phyloP scores from a whole-genome alignment of 208 protist genomes.

The Crithidia sp. region DNA sequence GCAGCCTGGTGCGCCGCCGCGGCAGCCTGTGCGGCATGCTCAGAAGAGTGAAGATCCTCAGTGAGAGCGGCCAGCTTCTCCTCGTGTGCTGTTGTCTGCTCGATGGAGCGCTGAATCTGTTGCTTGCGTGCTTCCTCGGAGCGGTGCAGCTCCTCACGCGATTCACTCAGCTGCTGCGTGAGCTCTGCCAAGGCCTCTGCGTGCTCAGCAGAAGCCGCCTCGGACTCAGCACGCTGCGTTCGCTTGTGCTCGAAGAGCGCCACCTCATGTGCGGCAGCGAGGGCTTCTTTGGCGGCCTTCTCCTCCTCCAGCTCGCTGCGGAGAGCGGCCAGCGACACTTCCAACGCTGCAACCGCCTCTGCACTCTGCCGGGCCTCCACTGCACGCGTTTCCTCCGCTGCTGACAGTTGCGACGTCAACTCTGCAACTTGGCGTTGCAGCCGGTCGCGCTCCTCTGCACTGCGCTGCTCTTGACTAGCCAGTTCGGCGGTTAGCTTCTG shows the following conservation, averaged over 20 bases:
- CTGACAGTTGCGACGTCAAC: not conserved
- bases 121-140: constrained; percentile 14
- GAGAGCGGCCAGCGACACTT: not conserved
- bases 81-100: constrained; percentile 10
- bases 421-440: not conserved
- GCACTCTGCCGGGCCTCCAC: not conserved
- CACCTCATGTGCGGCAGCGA: not conserved
- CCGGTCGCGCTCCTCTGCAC: not conserved
- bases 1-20: not conserved
- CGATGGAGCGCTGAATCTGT: constrained; percentile 11
- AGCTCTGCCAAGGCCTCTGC: not conserved
- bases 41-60: not conserved
- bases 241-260: not conserved
- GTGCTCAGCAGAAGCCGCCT: not conserved
- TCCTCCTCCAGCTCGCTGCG: not conserved
- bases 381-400: not conserved
- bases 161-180: not conserved
- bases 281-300: not conserved
- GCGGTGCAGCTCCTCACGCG: constrained; percentile 9
- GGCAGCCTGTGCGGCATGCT: not conserved
- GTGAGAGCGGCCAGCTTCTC: not conserved
- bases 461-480: not conserved
- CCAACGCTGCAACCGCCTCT: not conserved
- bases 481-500: not conserved
- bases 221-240: not conserved